A percentile compares a stretch with the other conserved stretches of the same genome.
phyloP scores from a whole-genome alignment of 805 yeast species.

The Sporopachydermia quercuum region DNA sequence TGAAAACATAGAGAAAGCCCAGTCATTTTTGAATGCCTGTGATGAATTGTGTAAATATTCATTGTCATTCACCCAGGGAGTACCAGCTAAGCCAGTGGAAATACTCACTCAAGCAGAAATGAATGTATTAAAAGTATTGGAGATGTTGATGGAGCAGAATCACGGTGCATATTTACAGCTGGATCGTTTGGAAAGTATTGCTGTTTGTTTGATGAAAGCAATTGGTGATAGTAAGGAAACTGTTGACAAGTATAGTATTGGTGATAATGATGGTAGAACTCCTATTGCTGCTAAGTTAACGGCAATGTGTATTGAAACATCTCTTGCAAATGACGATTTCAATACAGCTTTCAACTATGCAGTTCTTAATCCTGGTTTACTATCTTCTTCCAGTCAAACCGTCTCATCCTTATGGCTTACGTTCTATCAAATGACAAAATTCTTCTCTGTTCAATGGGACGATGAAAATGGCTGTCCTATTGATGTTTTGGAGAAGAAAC shows the following conservation, averaged over 20 bases:
- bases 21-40: conserved; percentile 13
- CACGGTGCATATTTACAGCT: conserved; percentile 15
- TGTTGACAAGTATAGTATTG: conserved; percentile 3
- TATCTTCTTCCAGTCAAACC: conserved; percentile 8
- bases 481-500: conserved; percentile 30
- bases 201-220: conserved; percentile 4
- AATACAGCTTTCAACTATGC: conserved; percentile 33
- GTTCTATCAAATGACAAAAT: conserved; percentile 61
- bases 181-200: conserved; percentile 10
- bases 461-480: conserved; percentile 19
- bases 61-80: conserved; percentile 14
- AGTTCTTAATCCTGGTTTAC: conserved; percentile 6
- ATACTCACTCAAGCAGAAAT: conserved; percentile 10
- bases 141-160: conserved; percentile 17
- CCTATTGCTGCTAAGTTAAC: conserved; percentile 15
- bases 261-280: conserved; percentile 3
- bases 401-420: conserved; percentile 40
- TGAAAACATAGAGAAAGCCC: conserved; percentile 9
- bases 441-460: conserved; percentile 30
- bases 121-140: conserved; percentile 9
- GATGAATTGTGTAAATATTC: conserved; percentile 15
- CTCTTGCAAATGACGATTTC: conserved; percentile 50
- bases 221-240: conserved; percentile 7
- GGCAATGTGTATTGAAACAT: conserved; percentile 47
- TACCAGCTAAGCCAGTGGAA: conserved; percentile 15